Evolutionary conservation across 495 filamentous ascomycete genomes (phyloP), one percentile per base, ranked within the genome.

Genomic region (Darksidea phi): DNA sequence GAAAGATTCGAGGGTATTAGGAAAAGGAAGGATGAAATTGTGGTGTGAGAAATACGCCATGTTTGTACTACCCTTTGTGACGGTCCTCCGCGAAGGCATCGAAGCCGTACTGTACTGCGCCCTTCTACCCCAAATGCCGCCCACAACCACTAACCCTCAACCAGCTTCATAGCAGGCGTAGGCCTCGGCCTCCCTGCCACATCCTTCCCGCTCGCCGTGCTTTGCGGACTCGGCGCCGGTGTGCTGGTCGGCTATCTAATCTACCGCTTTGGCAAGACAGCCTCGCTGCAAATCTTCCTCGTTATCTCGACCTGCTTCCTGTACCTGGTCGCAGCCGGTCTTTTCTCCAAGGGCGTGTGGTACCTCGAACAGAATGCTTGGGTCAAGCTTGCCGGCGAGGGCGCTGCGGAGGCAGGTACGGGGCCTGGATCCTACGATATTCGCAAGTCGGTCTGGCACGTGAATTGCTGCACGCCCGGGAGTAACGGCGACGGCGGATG

Each of bases 371-470:
- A 63, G 75, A 28, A 77, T 36, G 66, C 63, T 52, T 93, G 88
- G 88, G 85, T 84, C 60, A 77, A 82, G 12, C 17, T 78, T 8
- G 77, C 88, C 41, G 90, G 91, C 15, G 82, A 84, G 10, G 91
- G 96, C 72, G 84, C 83, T 1, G 78, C 82, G 0, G 91, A 95
- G 70, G 76, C 81, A 1, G 92, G 92, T 1, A 71, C 81, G 10
- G 92, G 92, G 0, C 80, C 91, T 0, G 92, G 92, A 3, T 94
- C 89, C 0, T 97, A 97, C 74, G 86, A 96, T 70, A 93, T 96
- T 63, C 77, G 79, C 25, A 75, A 85, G 63, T 91, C 84, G 48
- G 90, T 96, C 2, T 96, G 92, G 92, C 92, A 97, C 69, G 84
- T 95, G 49, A 95, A 96, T 67, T 95, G 89, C 77, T 95, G 90